Conservation (phyloP, 345 rosid genomes). For the Populus euphratica region DNA sequence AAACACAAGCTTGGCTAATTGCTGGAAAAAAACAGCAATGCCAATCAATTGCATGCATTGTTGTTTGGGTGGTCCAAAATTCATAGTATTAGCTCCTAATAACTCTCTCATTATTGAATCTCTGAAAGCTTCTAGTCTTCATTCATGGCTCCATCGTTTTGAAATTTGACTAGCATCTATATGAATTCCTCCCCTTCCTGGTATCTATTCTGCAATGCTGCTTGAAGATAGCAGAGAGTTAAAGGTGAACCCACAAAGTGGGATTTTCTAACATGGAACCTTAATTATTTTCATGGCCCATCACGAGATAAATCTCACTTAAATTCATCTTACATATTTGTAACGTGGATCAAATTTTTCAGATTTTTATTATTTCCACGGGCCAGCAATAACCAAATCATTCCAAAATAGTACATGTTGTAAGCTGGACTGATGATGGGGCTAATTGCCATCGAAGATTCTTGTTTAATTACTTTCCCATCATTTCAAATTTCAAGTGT, state of each 20-base stretch:
- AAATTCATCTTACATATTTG: too few relatives aligned
- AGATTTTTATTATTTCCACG: not conserved
- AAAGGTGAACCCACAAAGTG: not conserved
- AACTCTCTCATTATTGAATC: not conserved
- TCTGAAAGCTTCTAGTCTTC: slow-evolving; percentile 9
- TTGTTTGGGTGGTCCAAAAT: slow-evolving; percentile 8
- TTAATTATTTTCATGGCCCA: not conserved
- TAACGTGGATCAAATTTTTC: not conserved
- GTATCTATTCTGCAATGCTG: not conserved
- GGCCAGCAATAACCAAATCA: slow-evolving; percentile 3
- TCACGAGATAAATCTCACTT: not conserved
- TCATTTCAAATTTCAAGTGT: too few relatives aligned
- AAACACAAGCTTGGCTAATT: too few relatives aligned
- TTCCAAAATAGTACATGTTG: not conserved
- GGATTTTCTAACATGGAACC: not conserved
- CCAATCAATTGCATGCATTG: slow-evolving; percentile 9
- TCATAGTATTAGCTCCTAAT: not conserved
- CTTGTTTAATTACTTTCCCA: not conserved
- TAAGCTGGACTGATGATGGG: not conserved
- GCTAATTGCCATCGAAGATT: not conserved
- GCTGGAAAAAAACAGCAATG: not conserved
- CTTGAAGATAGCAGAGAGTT: not conserved
- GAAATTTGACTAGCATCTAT: slow-evolving; percentile 5
- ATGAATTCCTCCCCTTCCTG: not conserved
- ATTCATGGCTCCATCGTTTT: slow-evolving; percentile 22